Evolutionary conservation across 768 basidiomycete species (phyloP), one percentile per base, ranked within the genome.

Genomic region (Agaricus sinodeliciosus): DNA sequence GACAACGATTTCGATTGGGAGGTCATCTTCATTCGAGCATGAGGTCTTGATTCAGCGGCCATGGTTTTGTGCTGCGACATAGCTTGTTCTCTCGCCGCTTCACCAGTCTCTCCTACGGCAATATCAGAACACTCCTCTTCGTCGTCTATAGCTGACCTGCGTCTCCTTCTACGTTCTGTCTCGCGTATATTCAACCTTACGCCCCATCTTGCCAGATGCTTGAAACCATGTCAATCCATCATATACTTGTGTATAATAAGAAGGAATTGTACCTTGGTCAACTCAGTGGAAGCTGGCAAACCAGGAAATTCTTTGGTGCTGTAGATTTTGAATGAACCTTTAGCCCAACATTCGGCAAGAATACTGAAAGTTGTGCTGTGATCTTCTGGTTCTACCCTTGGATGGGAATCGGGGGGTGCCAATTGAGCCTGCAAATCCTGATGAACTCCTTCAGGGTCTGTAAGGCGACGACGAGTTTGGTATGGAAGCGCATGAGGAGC

Each of bases 231-330:
- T 18, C 12, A 51, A 16, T 26, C 22, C 35, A 26, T 36, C 28
- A 34, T 12, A 49, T 25, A 18, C 4, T 15, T n/a, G 25, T 25
- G 3, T 13, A 22, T 22, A 22, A 22, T 22, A 6, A 8, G n/a
- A 31, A 15, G 13, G 40, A 34, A 18, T 9, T 67, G 19, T 19
- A 82, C 85, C 75, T 82, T 85, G 7, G 84, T 86, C 35, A 86
- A 68, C 28, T 80, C 79, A 0, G 84, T 87, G 2, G 84, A 85
- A 4, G 82, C 76, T 41, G 75, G 75, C 13, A 87, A 66, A 2
- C 85, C 81, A 3, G 85, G 84, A 56, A 87, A 86, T 52, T 84
- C 79, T 59, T 87, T 87, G 0, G 85, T 85, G 9, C 83, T 82
- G 60, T 81, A 86, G 0, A 87, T 78, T 19, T 74, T 78, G 63